Conservation (phyloP, 768 basidiomycete species). For the Pleurotus tuoliensis region DNA sequence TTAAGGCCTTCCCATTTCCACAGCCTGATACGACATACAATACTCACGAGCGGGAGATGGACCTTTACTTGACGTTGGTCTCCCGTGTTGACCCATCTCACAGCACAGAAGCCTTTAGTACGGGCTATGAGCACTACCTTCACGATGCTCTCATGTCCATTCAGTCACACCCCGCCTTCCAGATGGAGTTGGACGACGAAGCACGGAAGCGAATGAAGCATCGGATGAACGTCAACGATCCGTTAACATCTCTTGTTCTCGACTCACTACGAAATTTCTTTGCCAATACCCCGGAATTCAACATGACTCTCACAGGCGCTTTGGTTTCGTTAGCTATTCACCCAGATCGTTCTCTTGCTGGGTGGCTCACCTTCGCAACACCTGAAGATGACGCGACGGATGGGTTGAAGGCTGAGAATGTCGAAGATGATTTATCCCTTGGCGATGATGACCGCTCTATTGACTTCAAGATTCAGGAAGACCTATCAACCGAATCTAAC, state of each 20-base stretch:
- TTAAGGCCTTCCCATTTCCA: constrained; percentile 28
- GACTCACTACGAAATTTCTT: constrained; percentile 77
- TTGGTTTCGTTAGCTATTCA: constrained; percentile 80
- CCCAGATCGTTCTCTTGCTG: constrained; percentile 79
- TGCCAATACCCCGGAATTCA: constrained; percentile 79
- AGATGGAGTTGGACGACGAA: constrained; percentile 37
- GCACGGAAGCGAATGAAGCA: constrained; percentile 55
- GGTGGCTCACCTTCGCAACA: constrained; percentile 78
- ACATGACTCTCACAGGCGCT: constrained; percentile 83
- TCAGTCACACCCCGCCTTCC: constrained; percentile 61
- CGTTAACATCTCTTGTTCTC: constrained; percentile 66
- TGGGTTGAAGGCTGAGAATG: constrained; percentile 6
- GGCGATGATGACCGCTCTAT: constrained; percentile 73
- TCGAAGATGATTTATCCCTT: constrained; percentile 13
- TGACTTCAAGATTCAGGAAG: constrained; percentile 70
- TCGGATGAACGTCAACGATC: constrained; percentile 73
- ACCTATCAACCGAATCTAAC: constrained; percentile 52
- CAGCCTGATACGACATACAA: constrained; percentile 72
- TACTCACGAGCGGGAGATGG: constrained; percentile 84
- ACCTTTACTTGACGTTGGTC: constrained; percentile 71
- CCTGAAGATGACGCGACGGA: constrained; percentile 30
- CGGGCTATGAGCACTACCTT: constrained; percentile 82
- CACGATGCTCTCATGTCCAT: constrained; percentile 69
- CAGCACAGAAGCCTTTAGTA: constrained; percentile 71
- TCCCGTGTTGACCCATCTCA: constrained; percentile 75